phyloP scores from a whole-genome alignment of 2,329 filamentous ascomycete species.

The Arthrobotrys conoides region DNA sequence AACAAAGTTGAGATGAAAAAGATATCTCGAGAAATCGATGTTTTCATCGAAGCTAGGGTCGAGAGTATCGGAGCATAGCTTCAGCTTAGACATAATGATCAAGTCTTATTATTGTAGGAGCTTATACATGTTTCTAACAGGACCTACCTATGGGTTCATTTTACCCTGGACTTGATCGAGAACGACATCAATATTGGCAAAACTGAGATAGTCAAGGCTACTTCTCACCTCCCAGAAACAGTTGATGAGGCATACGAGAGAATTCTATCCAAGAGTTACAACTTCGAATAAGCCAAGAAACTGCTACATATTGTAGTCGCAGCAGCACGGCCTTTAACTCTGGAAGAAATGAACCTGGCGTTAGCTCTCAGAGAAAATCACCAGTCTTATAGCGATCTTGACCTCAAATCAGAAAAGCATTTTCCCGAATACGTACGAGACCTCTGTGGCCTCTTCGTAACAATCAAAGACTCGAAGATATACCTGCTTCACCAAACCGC shows the following conservation, averaged over 20 bases:
- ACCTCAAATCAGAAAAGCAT: constrained; percentile 60
- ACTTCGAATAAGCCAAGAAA: not conserved
- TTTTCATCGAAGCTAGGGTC: not conserved
- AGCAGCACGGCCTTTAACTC: not conserved
- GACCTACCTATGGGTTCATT: not conserved
- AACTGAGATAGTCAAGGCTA: not conserved
- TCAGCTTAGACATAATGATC: not conserved
- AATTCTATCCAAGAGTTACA: not conserved
- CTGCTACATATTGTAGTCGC: not conserved
- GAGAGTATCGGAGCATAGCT: not conserved
- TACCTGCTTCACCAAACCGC: constrained; percentile 66
- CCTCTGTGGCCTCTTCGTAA: constrained; percentile 67
- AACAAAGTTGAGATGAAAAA: not conserved
- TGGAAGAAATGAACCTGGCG: not conserved
- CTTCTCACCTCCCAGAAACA: not conserved
- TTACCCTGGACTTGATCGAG: not conserved
- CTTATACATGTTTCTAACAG: not conserved
- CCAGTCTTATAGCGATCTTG: constrained; percentile 39
- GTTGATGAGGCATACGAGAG: not conserved
- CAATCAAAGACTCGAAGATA: constrained; percentile 64
- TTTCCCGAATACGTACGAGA: constrained; percentile 62
- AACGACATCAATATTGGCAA: not conserved
- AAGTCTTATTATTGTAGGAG: not conserved
- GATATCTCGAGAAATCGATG: not conserved
- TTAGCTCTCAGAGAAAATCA: not conserved